Evolutionary conservation across 495 filamentous ascomycete species (phyloP).

Genomic region (Aspergillus taichungensis): DNA sequence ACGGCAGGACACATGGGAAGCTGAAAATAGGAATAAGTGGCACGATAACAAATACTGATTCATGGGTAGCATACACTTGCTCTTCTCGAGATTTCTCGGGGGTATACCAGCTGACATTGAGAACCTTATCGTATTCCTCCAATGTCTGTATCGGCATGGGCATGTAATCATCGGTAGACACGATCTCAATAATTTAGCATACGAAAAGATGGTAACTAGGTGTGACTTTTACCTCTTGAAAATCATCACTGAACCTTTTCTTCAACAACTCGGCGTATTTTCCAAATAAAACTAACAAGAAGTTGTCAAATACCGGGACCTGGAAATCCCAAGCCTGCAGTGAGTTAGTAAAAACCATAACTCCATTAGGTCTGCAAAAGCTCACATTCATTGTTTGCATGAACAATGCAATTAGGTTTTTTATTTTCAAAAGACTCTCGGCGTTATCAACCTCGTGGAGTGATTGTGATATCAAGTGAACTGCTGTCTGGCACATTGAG

Average conservation of each 20-base stretch:
- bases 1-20: slow-evolving; percentile 86
- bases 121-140: slow-evolving; percentile 93
- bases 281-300: slow-evolving; percentile 77
- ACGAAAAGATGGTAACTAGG: not conserved
- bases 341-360: slow-evolving; percentile 5
- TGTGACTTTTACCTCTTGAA: slow-evolving; percentile 59
- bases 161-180: slow-evolving; percentile 97
- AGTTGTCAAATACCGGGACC: slow-evolving; percentile 67
- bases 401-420: slow-evolving; percentile 84
- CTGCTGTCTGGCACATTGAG: slow-evolving; percentile 86
- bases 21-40: slow-evolving; percentile 31
- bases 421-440: slow-evolving; percentile 80
- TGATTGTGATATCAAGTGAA: slow-evolving; percentile 68
- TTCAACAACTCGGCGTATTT: slow-evolving; percentile 93
- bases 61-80: slow-evolving; percentile 49
- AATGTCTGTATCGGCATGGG: slow-evolving; percentile 86
- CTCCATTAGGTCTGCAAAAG: not conserved
- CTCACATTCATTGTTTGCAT: slow-evolving; percentile 92
- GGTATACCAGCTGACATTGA: slow-evolving; percentile 87
- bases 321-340: slow-evolving; percentile 78
- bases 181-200: slow-evolving; percentile 50
- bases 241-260: slow-evolving; percentile 81
- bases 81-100: slow-evolving; percentile 70
- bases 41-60: not conserved
- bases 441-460: slow-evolving; percentile 71